Percentiles rank a stretch among this genome's conserved stretches.
Conservation (phyloP, 2,329 filamentous ascomycete species). For the Trichoderma pleuroti region DNA sequence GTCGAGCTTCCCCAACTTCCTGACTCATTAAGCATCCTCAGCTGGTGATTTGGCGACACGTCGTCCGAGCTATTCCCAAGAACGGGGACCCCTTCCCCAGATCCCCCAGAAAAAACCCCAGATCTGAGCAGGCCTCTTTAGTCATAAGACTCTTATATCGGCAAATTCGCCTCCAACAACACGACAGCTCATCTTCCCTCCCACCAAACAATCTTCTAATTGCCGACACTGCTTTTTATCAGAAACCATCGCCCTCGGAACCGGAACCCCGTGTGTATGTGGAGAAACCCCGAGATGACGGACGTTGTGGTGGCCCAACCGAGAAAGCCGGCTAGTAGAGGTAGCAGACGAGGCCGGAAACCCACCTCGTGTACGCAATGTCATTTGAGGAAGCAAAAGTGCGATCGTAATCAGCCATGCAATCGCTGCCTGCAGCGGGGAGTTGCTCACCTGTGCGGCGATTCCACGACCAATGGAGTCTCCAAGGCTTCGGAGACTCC, state of each 20-base stretch:
- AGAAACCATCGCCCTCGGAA: background rate
- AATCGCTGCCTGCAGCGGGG: constrained; percentile 12
- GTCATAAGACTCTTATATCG: background rate
- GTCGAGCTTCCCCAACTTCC: background rate
- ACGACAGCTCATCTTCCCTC: background rate
- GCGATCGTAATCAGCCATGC: constrained; percentile 8
- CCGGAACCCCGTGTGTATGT: background rate
- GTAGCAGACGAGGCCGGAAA: constrained; percentile 8
- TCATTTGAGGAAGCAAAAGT: constrained; percentile 9
- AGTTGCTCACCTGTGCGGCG: constrained; percentile 7
- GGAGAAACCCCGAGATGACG: background rate
- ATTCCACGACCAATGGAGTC: background rate
- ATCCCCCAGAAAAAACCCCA: background rate
- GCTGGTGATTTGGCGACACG: background rate
- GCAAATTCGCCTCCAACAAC: background rate
- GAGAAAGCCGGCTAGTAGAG: background rate
- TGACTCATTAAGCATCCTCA: background rate
- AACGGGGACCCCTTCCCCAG: background rate
- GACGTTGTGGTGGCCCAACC: background rate
- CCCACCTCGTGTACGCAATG: constrained; percentile 12
- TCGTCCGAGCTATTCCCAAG: background rate
- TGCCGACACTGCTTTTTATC: background rate
- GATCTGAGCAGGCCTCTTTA: background rate
- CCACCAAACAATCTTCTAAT: background rate
- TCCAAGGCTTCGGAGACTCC: background rate